Evolutionary conservation across 192 early-diverging fungal species (phyloP).

Genomic region (Coemansia sp.): DNA sequence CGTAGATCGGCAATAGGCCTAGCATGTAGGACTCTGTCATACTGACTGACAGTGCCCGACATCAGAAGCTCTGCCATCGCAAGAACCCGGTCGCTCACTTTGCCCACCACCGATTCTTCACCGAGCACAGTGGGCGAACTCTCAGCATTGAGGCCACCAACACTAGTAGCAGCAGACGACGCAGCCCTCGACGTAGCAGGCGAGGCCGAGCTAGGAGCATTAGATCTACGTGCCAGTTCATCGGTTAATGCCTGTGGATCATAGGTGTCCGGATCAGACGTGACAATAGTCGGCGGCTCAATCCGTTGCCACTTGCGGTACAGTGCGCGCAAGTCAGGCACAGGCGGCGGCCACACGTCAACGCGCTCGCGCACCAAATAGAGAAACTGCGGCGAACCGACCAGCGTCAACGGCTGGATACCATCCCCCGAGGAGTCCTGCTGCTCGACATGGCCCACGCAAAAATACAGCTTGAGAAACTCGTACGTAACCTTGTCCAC

Average conservation of each 20-base stretch:
- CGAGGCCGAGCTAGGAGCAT: slow-evolving; percentile 28
- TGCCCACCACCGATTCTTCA: not conserved
- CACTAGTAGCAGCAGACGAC: slow-evolving; percentile 8
- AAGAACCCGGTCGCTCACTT: not conserved
- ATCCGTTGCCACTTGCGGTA: slow-evolving; percentile 51
- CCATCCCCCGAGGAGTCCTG: not conserved
- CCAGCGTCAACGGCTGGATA: slow-evolving; percentile 41
- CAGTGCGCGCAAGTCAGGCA: slow-evolving; percentile 41
- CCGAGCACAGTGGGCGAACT: slow-evolving; percentile 15
- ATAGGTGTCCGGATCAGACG: slow-evolving; percentile 50
- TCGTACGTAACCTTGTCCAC: slow-evolving; percentile 60
- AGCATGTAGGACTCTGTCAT: slow-evolving; percentile 34
- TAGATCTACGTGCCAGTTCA: slow-evolving; percentile 41
- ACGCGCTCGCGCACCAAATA: slow-evolving; percentile 55
- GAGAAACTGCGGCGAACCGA: slow-evolving; percentile 48
- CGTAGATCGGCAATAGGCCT: slow-evolving; percentile 41
- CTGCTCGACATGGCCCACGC: slow-evolving; percentile 31
- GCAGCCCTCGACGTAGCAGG: slow-evolving; percentile 20
- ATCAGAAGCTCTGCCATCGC: slow-evolving; percentile 16
- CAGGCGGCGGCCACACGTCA: slow-evolving; percentile 59
- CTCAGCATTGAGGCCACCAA: slow-evolving; percentile 6
- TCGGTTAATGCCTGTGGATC: slow-evolving; percentile 37
- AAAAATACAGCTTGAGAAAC: slow-evolving; percentile 58
- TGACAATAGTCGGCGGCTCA: slow-evolving; percentile 48
- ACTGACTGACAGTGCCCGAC: slow-evolving; percentile 29